phyloP scores from a whole-genome alignment of 2,329 filamentous ascomycete genomes.

The Canariomyces notabilis region DNA sequence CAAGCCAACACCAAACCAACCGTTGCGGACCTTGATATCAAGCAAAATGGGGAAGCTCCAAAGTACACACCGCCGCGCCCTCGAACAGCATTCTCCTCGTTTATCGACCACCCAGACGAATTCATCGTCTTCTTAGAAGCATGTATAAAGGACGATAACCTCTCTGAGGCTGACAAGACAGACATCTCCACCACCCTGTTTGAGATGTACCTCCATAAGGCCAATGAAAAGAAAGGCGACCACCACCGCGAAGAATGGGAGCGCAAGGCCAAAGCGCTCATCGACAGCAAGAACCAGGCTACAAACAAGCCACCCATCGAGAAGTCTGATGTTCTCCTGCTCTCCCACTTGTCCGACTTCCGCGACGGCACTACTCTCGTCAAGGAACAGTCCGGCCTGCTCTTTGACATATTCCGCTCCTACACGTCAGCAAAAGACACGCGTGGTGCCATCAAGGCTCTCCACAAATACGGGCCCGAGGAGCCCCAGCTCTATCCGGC shows the following conservation, averaged over 20 bases:
- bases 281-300: slow-evolving; percentile 52
- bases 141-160: slow-evolving; percentile 64
- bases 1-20: slow-evolving; percentile 47
- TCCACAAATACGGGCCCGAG: slow-evolving; percentile 85
- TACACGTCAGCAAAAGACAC: slow-evolving; percentile 93
- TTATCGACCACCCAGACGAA: slow-evolving; percentile 87
- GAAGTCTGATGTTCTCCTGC: slow-evolving; percentile 85
- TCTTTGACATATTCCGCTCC: slow-evolving; percentile 94
- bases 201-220: slow-evolving; percentile 95
- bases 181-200: slow-evolving; percentile 94
- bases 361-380: slow-evolving; percentile 86
- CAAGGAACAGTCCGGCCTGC: slow-evolving; percentile 84
- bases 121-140: slow-evolving; percentile 93
- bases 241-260: slow-evolving; percentile 76
- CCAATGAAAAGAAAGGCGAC: slow-evolving; percentile 65
- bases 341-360: slow-evolving; percentile 90
- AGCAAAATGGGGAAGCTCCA: slow-evolving; percentile 41
- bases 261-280: slow-evolving; percentile 80
- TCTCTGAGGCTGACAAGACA: slow-evolving; percentile 70
- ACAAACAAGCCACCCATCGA: slow-evolving; percentile 59
- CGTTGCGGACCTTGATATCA: slow-evolving; percentile 48
- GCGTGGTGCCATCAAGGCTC: slow-evolving; percentile 77
- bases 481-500: slow-evolving; percentile 91
- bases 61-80: slow-evolving; percentile 78
- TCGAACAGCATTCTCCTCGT: slow-evolving; percentile 87